phyloP scores from a whole-genome alignment of 1,284 basidiomycete species.

The Trametes sp. region DNA sequence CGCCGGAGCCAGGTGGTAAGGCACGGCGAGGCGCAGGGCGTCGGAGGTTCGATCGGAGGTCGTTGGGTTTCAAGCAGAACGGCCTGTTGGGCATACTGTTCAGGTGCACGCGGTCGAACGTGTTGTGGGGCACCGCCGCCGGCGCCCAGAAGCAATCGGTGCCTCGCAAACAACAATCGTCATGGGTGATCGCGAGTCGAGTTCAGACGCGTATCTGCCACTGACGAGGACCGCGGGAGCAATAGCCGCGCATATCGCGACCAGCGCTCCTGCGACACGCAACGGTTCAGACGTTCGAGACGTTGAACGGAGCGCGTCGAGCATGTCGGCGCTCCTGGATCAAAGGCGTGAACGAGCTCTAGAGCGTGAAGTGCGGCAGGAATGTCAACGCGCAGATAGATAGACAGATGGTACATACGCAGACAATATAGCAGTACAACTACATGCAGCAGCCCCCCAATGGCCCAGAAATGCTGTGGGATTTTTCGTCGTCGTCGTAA shows the following conservation, averaged over 20 bases:
- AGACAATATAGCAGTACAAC: conserved; percentile 15
- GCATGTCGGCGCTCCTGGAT: background rate
- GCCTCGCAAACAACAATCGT: conserved; percentile 16
- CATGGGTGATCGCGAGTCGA: background rate
- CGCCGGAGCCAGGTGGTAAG: background rate
- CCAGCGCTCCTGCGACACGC: background rate
- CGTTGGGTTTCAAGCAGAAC: background rate
- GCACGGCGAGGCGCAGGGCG: conserved; percentile 1
- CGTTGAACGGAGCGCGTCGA: background rate
- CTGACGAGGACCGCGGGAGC: background rate
- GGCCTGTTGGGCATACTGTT: too few relatives aligned
- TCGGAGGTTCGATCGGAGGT: conserved; percentile 13
- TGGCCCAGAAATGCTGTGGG: background rate
- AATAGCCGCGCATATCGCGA: background rate
- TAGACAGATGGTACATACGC: conserved; percentile 14
- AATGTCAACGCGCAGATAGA: conserved; percentile 11
- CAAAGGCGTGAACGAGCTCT: background rate
- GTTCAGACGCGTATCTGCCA: background rate
- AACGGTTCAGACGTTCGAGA: background rate
- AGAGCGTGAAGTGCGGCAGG: background rate
- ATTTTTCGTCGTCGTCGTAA: background rate
- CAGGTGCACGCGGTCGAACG: background rate
- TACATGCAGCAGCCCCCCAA: conserved; percentile 3
- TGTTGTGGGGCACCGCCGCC: background rate
- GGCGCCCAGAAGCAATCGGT: conserved; percentile 10